Percentiles rank a stretch among this genome's conserved stretches.
Conservation (phyloP, 805 yeast species). For the Grigorovia humatica region DNA sequence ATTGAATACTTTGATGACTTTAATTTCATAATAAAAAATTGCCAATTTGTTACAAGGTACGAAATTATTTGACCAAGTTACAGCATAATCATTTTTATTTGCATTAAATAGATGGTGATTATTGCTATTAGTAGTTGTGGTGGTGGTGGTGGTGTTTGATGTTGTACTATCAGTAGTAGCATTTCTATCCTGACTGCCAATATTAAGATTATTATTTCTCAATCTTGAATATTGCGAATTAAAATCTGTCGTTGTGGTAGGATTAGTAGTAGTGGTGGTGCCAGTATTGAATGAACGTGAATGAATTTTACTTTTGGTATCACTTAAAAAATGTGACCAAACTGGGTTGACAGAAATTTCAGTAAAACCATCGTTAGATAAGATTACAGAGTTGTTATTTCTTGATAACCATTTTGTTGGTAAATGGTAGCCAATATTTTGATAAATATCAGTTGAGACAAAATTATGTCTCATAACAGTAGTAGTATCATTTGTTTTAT, state of each 20-base stretch:
- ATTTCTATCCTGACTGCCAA: not conserved
- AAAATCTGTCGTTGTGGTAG: not conserved
- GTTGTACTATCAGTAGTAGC: slow-evolving; percentile 3
- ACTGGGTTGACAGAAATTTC: slow-evolving; percentile 18
- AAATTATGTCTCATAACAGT: slow-evolving; percentile 5
- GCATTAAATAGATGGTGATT: slow-evolving; percentile 1
- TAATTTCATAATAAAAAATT: slow-evolving; percentile 24
- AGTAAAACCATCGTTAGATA: slow-evolving; percentile 23
- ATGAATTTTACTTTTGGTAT: not conserved
- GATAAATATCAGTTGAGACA: slow-evolving; percentile 17
- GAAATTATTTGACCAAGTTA: slow-evolving; percentile 22
- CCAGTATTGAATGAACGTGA: not conserved
- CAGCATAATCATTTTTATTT: slow-evolving; percentile 18
- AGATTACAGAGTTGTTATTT: slow-evolving; percentile 15
- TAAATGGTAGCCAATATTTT: slow-evolving; percentile 19
- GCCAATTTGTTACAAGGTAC: slow-evolving; percentile 17
- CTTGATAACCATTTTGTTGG: slow-evolving; percentile 24
- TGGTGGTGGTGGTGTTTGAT: not conserved
- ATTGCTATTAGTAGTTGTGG: slow-evolving; percentile 8
- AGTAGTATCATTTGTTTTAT: not conserved
- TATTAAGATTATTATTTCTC: slow-evolving; percentile 6
- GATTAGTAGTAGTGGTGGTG: not conserved
- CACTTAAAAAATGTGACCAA: slow-evolving; percentile 10
- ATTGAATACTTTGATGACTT: slow-evolving; percentile 18
- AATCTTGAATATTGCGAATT: slow-evolving; percentile 9